phyloP scores from a whole-genome alignment of 148 eudicot species.

The Fagopyrum tataricum region DNA sequence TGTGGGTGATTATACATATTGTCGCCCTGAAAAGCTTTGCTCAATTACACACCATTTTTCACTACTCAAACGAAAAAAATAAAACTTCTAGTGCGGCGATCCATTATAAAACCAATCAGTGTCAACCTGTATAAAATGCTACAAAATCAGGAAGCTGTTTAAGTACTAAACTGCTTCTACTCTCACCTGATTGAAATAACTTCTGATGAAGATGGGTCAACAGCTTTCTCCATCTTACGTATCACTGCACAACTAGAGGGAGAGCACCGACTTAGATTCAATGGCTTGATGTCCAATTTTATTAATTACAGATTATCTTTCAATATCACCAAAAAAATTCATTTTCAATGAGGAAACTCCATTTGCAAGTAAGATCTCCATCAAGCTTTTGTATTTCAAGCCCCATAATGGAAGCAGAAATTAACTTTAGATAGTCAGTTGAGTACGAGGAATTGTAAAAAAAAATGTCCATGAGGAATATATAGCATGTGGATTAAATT shows the following conservation, averaged over 20 bases:
- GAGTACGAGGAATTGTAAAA: neutral
- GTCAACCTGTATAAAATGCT: neutral
- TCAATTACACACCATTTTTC: neutral
- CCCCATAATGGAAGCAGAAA: neutral
- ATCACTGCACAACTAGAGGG: slow-evolving; percentile 62
- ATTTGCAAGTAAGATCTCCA: neutral
- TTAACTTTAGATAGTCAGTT: neutral
- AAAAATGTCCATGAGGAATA: neutral
- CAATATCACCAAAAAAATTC: neutral
- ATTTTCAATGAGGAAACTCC: neutral
- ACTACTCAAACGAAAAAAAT: neutral
- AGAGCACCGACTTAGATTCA: neutral
- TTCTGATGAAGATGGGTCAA: slow-evolving; percentile 35
- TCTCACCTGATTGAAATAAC: slow-evolving; percentile 48
- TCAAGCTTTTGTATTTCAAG: neutral
- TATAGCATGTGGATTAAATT: neutral
- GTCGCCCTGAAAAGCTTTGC: slow-evolving; percentile 44
- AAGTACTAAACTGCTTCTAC: neutral
- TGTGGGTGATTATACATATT: slow-evolving; percentile 48
- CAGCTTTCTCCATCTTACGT: slow-evolving; percentile 58
- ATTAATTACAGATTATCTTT: neutral
- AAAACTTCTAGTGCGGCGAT: neutral
- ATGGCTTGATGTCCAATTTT: neutral
- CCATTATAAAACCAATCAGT: neutral
- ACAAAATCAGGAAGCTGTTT: neutral